These are phyloP conservation scores for Oenanthe javanica DNA, from an alignment of 140 eudicot genomes.

Conservation along the genomic window DNA sequence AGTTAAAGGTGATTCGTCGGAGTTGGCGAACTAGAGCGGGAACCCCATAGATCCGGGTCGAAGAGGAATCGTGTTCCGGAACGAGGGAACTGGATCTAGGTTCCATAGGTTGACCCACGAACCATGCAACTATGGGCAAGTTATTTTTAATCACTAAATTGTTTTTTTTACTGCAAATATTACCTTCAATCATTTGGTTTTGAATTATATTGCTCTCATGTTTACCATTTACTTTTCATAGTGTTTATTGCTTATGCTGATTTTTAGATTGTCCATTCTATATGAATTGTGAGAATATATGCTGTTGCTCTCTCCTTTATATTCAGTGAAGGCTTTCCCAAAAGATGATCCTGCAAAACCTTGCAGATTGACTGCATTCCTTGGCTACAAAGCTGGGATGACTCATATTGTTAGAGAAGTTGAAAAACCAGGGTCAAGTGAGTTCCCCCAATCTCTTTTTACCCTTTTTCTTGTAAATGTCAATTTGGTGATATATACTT, in stretches of 20 bases:
- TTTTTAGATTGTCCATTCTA: not conserved
- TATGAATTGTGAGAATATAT: not conserved
- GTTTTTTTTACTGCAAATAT: not conserved
- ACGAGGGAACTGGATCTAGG: too few relatives aligned
- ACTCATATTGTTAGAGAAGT: constrained; percentile 74
- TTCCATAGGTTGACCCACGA: too few relatives aligned
- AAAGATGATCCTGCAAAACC: constrained; percentile 57
- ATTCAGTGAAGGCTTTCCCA: constrained; percentile 86
- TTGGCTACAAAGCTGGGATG: constrained; percentile 88
- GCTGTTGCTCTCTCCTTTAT: not conserved
- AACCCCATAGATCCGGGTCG: too few relatives aligned
- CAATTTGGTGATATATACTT: not conserved
- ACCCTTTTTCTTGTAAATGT: not conserved
- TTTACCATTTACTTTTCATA: not conserved
- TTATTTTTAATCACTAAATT: too few relatives aligned
- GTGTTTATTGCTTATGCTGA: not conserved
- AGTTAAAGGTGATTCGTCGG: too few relatives aligned
- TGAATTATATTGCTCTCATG: not conserved
- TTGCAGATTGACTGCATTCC: constrained; percentile 66
- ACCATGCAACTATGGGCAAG: too few relatives aligned
- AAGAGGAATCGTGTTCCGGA: too few relatives aligned
- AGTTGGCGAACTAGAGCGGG: too few relatives aligned
- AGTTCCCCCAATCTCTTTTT: constrained; percentile 6
- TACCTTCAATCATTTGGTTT: not conserved
- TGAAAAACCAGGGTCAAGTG: constrained; percentile 90